Percentiles rank a stretch among this genome's conserved stretches.
Evolutionary conservation across 768 basidiomycete species (phyloP).

Genomic region (Agrocybe chaxingu): DNA sequence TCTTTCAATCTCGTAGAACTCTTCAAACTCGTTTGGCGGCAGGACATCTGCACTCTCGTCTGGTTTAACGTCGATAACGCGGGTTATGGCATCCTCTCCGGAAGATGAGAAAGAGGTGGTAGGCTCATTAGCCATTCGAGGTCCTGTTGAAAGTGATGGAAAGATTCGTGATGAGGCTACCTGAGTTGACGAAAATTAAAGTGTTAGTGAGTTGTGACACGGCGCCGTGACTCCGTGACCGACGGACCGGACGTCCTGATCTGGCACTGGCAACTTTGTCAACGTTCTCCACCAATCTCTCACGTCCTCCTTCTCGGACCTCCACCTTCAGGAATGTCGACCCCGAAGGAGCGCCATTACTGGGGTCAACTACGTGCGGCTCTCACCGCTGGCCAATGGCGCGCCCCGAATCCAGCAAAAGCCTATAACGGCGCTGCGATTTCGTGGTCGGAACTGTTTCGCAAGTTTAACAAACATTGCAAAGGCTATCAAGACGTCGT

Average conservation of each 20-base stretch:
- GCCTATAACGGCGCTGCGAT: slow-evolving; percentile 48
- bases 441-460: slow-evolving; percentile 75
- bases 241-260: no score
- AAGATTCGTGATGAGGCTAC: no score
- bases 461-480: slow-evolving; percentile 88
- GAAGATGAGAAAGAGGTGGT: slow-evolving; percentile 24
- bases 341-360: slow-evolving; percentile 69
- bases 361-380: slow-evolving; percentile 71
- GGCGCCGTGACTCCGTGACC: no score
- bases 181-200: no score
- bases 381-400: slow-evolving; percentile 76
- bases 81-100: slow-evolving; percentile 56
- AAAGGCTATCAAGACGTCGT: slow-evolving; percentile 55
- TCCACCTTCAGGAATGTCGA: slow-evolving; percentile 21
- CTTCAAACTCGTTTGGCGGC: slow-evolving; percentile 42
- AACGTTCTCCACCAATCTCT: no score
- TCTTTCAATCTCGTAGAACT: slow-evolving; percentile 73
- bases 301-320: neutral
- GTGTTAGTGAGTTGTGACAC: no score
- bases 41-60: slow-evolving; percentile 32
- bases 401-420: slow-evolving; percentile 56
- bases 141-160: no score
- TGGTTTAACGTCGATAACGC: slow-evolving; percentile 45
- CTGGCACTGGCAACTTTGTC: no score
- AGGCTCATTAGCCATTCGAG: neutral